Conservation (phyloP, 1,284 basidiomycete genomes). For the Leccinum variabile region DNA sequence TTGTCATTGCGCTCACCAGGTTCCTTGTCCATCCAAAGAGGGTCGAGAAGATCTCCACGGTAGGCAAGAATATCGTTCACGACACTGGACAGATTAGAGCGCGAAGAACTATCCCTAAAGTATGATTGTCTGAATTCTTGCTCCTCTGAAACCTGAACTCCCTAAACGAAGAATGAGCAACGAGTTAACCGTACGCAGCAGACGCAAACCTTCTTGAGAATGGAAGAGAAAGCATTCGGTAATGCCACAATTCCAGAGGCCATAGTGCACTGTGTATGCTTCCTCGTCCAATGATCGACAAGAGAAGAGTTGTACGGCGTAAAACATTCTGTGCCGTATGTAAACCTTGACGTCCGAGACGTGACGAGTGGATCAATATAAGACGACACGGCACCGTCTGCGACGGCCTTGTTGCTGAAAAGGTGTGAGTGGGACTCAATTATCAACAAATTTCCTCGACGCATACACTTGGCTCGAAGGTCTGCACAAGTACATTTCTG, state of each 20-base stretch:
- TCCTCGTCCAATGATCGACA: conserved; percentile 38
- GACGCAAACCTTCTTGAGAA: conserved; percentile 32
- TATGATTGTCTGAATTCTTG: conserved; percentile 30
- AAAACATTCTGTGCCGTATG: conserved; percentile 40
- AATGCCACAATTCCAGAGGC: conserved; percentile 22
- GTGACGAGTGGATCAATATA: conserved; percentile 50
- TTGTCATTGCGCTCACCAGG: conserved; percentile 10
- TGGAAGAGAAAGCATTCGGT: conserved; percentile 29
- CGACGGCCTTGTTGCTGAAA: conserved; percentile 54
- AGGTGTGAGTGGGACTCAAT: neutral
- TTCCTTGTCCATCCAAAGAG: conserved; percentile 25
- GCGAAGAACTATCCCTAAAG: neutral
- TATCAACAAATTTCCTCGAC: neutral
- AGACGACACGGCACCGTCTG: conserved; percentile 53
- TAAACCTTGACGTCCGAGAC: conserved; percentile 42
- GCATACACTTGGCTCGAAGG: conserved; percentile 41
- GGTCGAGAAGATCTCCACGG: conserved; percentile 7
- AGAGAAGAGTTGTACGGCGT: conserved; percentile 29
- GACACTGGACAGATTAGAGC: neutral
- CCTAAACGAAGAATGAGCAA: conserved; percentile 18
- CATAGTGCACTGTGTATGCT: neutral
- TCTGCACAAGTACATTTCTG: conserved; percentile 36
- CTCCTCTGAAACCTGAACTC: conserved; percentile 32
- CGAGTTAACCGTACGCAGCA: too few species aligned
- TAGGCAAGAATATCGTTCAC: conserved; percentile 13